Evolutionary conservation across 257 asterid species (phyloP), one percentile per base, ranked within the genome.

Genomic region (Salvia splendens): DNA sequence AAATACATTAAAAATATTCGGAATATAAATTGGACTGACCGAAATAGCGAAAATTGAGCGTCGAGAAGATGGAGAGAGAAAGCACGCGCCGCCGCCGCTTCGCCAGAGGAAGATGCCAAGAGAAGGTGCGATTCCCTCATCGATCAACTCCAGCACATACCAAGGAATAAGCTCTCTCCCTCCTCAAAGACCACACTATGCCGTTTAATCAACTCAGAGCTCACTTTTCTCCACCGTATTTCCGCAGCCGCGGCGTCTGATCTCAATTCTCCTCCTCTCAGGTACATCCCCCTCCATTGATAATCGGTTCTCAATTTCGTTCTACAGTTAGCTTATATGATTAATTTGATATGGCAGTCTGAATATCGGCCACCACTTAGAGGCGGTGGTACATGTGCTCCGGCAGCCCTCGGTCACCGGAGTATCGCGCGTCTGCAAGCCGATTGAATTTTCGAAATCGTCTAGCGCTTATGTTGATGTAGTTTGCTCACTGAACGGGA

Each of bases 301-400:
- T 64, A 9, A 69, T 58, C 46, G 20, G 17, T 36, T 49, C 38
- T n/a, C 8, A 24, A 8, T 40, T 14, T 30, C 55, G 30, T 47
- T 62, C 17, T 42, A n/a, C 52, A 6, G 0, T 35, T 36, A 47
- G 16, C 60, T 15, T 32, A 15, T 50, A 14, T 67, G 30, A 56
- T 71, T 24, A 33, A 62, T 68, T 75, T 72, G 16, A 24, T 14
- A 43, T 53, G 47, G 59, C 97, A 93, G 95, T 82, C 70, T 81
- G 73, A 93, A 93, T 69, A 80, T 90, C 74, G 97, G 99, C 8
- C 89, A 93, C 8, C 89, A 93, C 62, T 75, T 93, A 56, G 99
- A 93, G 79, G 84, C 97, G 8, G 84, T 93, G 28, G 79, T 76
- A 63, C 89, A 83, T 72, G 83, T 93, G 41, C 92, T 93, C 48